phyloP scores from a whole-genome alignment of 108 stramenopile genomes.

The Nitzschia inconspicua region DNA sequence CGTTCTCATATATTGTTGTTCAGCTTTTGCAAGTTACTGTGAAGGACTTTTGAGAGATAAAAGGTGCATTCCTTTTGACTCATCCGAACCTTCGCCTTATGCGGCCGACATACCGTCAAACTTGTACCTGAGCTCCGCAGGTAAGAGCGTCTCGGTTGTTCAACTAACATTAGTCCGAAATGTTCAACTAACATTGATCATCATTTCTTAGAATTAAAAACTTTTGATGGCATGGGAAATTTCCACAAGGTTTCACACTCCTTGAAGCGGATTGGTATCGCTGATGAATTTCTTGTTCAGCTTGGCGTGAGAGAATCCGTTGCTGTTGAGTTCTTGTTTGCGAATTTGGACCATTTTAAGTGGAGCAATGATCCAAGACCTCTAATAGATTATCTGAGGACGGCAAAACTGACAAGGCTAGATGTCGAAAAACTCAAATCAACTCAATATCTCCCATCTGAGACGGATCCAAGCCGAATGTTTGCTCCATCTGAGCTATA shows the following conservation, averaged over 20 bases:
- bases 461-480: slow-evolving; percentile 45
- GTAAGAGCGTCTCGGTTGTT: too few relatives aligned
- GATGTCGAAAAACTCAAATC: slow-evolving; percentile 56
- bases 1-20: too few relatives aligned
- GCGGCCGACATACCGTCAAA: slow-evolving; percentile 45
- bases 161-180: too few relatives aligned
- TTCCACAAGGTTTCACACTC: slow-evolving; percentile 46
- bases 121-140: slow-evolving; percentile 62
- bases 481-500: slow-evolving; percentile 58
- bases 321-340: slow-evolving; percentile 72
- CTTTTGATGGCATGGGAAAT: slow-evolving; percentile 54
- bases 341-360: slow-evolving; percentile 56
- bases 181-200: too few relatives aligned
- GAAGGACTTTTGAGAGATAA: slow-evolving; percentile 24
- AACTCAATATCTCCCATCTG: slow-evolving; percentile 67
- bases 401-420: slow-evolving; percentile 47
- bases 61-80: slow-evolving; percentile 47
- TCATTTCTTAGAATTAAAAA: slow-evolving; percentile 67
- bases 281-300: slow-evolving; percentile 61
- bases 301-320: slow-evolving; percentile 73
- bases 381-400: slow-evolving; percentile 63
- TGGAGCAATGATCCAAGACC: slow-evolving; percentile 72
- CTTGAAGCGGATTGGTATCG: slow-evolving; percentile 43
- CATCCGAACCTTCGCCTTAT: slow-evolving; percentile 19
- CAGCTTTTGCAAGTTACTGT: slow-evolving; percentile 35